Evolutionary conservation across 768 basidiomycete genomes (phyloP).

Genomic region (Phallus indusiatus): DNA sequence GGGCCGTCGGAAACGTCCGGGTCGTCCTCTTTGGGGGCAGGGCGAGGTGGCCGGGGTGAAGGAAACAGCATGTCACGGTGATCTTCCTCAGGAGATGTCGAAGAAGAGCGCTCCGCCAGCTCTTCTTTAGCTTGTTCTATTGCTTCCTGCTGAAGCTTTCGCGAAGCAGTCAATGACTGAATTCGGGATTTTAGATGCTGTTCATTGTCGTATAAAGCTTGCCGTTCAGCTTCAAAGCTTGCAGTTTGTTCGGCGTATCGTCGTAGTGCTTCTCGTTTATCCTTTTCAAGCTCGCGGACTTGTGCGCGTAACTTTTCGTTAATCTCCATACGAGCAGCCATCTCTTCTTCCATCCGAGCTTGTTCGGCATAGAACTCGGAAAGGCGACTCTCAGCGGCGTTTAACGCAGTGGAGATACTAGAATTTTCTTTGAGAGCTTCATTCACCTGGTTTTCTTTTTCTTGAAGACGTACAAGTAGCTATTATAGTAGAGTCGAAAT

Average conservation of each 20-base stretch:
- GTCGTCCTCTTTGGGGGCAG: slow-evolving; percentile 36
- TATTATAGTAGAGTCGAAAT: slow-evolving; percentile 29
- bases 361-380: slow-evolving; percentile 78
- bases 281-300: slow-evolving; percentile 79
- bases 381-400: slow-evolving; percentile 61
- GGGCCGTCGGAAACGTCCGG: slow-evolving; percentile 72
- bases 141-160: slow-evolving; percentile 33
- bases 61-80: slow-evolving; percentile 14
- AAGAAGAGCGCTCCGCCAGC: slow-evolving; percentile 23
- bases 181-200: slow-evolving; percentile 89
- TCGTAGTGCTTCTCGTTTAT: slow-evolving; percentile 73
- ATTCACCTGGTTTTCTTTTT: slow-evolving; percentile 64
- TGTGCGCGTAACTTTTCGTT: slow-evolving; percentile 73
- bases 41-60: slow-evolving; percentile 15
- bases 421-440: slow-evolving; percentile 55
- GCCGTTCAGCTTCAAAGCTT: slow-evolving; percentile 86
- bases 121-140: slow-evolving; percentile 36
- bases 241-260: slow-evolving; percentile 87
- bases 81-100: slow-evolving; percentile 4
- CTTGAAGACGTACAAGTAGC: slow-evolving; percentile 70
- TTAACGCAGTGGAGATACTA: slow-evolving; percentile 52
- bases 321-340: slow-evolving; percentile 75
- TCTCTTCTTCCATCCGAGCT: slow-evolving; percentile 68
- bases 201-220: slow-evolving; percentile 88
- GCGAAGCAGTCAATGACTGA: slow-evolving; percentile 61